phyloP scores from a whole-genome alignment of 257 asterid genomes.

The Solanum virginianum region DNA sequence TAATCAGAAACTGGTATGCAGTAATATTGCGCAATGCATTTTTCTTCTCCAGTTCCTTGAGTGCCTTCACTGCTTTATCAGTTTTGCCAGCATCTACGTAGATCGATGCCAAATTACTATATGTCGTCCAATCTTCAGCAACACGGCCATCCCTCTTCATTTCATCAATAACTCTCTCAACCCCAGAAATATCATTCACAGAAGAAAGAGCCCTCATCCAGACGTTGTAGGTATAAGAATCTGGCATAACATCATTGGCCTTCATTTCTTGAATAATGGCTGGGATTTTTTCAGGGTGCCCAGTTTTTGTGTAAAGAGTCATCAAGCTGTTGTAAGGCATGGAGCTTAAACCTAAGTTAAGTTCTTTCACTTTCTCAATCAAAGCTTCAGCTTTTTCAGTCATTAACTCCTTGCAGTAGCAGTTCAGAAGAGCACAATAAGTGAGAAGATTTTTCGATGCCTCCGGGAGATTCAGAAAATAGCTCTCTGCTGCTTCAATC shows the following conservation, averaged over 20 bases:
- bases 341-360: conserved; percentile 53
- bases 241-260: conserved; percentile 51
- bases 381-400: conserved; percentile 58
- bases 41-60: conserved; percentile 75
- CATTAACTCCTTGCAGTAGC: conserved; percentile 75
- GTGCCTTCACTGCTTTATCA: conserved; percentile 76
- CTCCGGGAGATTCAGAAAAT: conserved; percentile 64
- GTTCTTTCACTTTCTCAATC: conserved; percentile 82
- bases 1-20: conserved; percentile 75
- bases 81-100: conserved; percentile 61
- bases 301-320: conserved; percentile 59
- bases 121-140: conserved; percentile 82
- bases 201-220: conserved; percentile 99
- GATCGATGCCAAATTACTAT: conserved; percentile 88
- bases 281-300: conserved; percentile 44
- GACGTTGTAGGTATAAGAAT: conserved; percentile 61
- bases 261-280: conserved; percentile 83
- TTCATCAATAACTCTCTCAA: conserved; percentile 84
- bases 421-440: conserved; percentile 81
- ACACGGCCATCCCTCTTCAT: conserved; percentile 92
- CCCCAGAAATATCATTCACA: conserved; percentile 54
- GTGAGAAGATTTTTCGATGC: conserved; percentile 61
- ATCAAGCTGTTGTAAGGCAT: conserved; percentile 86
- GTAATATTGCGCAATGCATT: conserved; percentile 34
- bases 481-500: conserved; percentile 59